Percentiles rank a stretch among this genome's conserved stretches.
phyloP scores from a whole-genome alignment of 139 green algal species.

The Chlorella sp. region DNA sequence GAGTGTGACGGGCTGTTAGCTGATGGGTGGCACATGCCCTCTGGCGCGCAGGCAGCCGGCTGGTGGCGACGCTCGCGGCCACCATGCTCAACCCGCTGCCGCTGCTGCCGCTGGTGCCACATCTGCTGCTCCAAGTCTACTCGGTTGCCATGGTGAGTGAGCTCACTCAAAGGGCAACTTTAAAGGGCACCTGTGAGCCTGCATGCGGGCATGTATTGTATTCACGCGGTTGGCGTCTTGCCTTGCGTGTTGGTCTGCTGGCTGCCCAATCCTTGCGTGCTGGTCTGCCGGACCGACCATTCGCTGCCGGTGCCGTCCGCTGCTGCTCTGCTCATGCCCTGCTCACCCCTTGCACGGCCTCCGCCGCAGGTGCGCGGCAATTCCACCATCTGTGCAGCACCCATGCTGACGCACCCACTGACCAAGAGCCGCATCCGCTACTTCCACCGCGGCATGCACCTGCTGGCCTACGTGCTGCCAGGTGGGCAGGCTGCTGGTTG shows the following conservation, averaged over 20 bases:
- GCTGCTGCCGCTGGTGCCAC: background rate
- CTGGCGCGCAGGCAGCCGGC: background rate
- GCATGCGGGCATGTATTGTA: too few species aligned
- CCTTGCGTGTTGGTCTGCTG: too few species aligned
- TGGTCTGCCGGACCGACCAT: too few species aligned
- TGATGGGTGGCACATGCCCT: background rate
- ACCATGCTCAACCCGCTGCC: constrained; percentile 12
- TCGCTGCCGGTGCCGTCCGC: too few species aligned
- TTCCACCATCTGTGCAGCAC: background rate
- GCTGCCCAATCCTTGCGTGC: too few species aligned
- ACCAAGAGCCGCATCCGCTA: background rate
- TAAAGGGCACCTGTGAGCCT: too few species aligned
- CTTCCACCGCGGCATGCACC: background rate
- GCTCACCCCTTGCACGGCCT: too few species aligned
- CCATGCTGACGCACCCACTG: background rate
- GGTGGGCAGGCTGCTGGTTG: too few species aligned
- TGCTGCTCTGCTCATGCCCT: too few species aligned
- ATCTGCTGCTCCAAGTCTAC: background rate
- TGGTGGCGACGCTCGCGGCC: background rate
- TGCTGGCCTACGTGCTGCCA: background rate
- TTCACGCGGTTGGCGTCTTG: too few species aligned
- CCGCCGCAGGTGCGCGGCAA: background rate
- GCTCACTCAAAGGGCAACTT: too few species aligned
- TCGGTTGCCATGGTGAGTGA: background rate
- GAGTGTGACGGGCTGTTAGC: too few species aligned